These are phyloP conservation scores for Nakazawaea laoshanensis DNA, from an alignment of 805 yeast genomes.

Conservation along the genomic window DNA sequence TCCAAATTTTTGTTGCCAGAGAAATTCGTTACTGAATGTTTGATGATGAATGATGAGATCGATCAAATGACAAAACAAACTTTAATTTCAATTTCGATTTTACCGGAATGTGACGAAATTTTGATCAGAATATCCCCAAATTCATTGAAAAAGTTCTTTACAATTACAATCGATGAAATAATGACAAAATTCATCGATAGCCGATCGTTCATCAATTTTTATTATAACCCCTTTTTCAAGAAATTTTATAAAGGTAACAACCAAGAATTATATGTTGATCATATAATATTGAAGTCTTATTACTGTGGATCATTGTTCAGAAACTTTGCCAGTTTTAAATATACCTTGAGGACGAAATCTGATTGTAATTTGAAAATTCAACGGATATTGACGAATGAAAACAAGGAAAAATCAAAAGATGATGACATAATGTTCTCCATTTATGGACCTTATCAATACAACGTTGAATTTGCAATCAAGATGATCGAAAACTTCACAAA, in stretches of 20 bases:
- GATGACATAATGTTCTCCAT: slow-evolving; percentile 9
- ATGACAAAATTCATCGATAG: neutral
- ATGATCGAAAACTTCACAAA: slow-evolving; percentile 11
- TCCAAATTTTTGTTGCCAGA: slow-evolving; percentile 9
- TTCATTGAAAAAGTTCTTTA: slow-evolving; percentile 6
- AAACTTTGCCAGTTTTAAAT: slow-evolving; percentile 9
- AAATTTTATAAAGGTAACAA: slow-evolving; percentile 7
- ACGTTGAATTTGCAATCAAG: slow-evolving; percentile 10
- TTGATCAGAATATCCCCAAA: slow-evolving; percentile 8
- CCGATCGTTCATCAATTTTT: neutral
- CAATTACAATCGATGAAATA: neutral
- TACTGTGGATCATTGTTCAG: slow-evolving; percentile 9
- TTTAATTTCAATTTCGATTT: slow-evolving; percentile 5
- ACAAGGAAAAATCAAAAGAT: slow-evolving; percentile 5
- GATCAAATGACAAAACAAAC: slow-evolving; percentile 4
- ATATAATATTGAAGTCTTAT: slow-evolving; percentile 6
- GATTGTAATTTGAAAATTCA: slow-evolving; percentile 10
- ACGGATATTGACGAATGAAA: slow-evolving; percentile 1
- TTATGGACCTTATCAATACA: slow-evolving; percentile 9
- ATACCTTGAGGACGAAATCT: slow-evolving; percentile 8
- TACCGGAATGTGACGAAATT: slow-evolving; percentile 10
- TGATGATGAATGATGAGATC: slow-evolving; percentile 1
- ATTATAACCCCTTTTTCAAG: neutral
- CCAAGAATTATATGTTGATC: slow-evolving; percentile 3
- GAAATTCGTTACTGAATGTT: slow-evolving; percentile 1